Conservation (phyloP, 2,329 filamentous ascomycete genomes). For the Trematosphaeria pertusa region DNA sequence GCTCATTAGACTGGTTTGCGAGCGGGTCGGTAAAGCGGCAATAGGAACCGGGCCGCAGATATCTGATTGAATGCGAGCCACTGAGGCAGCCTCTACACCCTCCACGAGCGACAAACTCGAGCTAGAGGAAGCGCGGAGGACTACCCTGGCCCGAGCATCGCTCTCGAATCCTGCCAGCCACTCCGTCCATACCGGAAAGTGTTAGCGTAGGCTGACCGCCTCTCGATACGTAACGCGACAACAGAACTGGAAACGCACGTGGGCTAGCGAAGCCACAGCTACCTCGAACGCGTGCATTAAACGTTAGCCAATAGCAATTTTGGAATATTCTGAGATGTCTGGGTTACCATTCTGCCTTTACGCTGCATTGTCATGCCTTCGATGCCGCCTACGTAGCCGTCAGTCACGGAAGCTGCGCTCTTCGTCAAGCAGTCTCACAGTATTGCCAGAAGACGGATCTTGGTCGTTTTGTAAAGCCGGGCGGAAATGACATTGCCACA, state of each 20-base stretch:
- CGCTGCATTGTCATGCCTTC: slow-evolving; percentile 25
- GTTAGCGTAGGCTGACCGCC: slow-evolving; percentile 20
- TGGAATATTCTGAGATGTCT: slow-evolving; percentile 22
- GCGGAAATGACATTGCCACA: slow-evolving; percentile 17
- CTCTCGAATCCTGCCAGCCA: slow-evolving; percentile 26
- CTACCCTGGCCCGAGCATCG: slow-evolving; percentile 18
- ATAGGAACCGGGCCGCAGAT: slow-evolving; percentile 20
- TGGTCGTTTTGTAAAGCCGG: slow-evolving; percentile 16
- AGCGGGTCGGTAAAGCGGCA: slow-evolving; percentile 26
- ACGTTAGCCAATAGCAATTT: slow-evolving; percentile 29
- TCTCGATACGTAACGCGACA: slow-evolving; percentile 20
- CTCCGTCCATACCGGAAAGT: slow-evolving; percentile 19
- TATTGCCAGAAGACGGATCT: slow-evolving; percentile 16
- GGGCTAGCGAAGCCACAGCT: slow-evolving; percentile 24
- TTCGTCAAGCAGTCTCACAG: slow-evolving; percentile 13
- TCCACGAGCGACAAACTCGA: slow-evolving; percentile 18
- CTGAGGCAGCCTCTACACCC: slow-evolving; percentile 18
- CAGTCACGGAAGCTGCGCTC: slow-evolving; percentile 17
- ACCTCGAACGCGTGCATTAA: slow-evolving; percentile 26
- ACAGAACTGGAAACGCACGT: slow-evolving; percentile 25
- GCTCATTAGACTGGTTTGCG: slow-evolving; percentile 18
- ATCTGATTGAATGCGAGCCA: slow-evolving; percentile 13
- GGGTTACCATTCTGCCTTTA: slow-evolving; percentile 23
- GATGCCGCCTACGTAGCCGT: slow-evolving; percentile 21
- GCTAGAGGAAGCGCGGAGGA: slow-evolving; percentile 11